Base-by-base conservation (phyloP, 495 filamentous ascomycete species). In the Acidiella bohemica region DNA sequence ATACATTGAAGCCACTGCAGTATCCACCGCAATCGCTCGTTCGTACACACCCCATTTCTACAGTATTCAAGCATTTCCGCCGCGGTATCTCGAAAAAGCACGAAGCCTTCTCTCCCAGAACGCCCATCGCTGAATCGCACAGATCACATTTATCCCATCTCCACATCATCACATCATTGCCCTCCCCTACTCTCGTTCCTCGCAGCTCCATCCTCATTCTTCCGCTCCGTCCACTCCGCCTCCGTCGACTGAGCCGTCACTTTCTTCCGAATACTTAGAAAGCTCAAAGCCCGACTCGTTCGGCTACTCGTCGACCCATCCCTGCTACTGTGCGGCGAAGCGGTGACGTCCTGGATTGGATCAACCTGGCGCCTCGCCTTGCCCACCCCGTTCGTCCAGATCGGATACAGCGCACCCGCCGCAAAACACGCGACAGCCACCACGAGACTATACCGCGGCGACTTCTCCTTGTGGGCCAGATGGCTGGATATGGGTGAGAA, bases 261-360 rank as follows among this genome's bases (percentile, higher is more conserved):
- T 24, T 46, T 46, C 30, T 41, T 46, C 6, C 36, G 20, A n/a
- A 40, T 33, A 17, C 70, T 93, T 27, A 93, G 92, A 78, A 93
- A 93, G 75, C 75, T 93, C 64, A 90, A 85, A 65, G 83, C 86
- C 39, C 85, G 90, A 71, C 85, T 46, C 28, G 43, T 32, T 12
- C 29, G 26, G 30, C 43, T 45, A 22, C 24, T 27, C 12, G 33
- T 39, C 8, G 42, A 44, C 2, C 32, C 35, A 1, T 32, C 33
- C 21, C 42, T 17, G 19, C 22, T 28, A 19, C 32, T 39, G 17
- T 22, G 27, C 4, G 17, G 27, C 17, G 29, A 17, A 8, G 36
- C 16, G 4, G 43, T 35, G 18, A 22, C 29, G 35, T 49, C 41
- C 36, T 25, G 33, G 23, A 47, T 36, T 5, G 73, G 71, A 55